phyloP scores from a whole-genome alignment of 176 grass and related monocot genomes.

The Elymus sibiricus region DNA sequence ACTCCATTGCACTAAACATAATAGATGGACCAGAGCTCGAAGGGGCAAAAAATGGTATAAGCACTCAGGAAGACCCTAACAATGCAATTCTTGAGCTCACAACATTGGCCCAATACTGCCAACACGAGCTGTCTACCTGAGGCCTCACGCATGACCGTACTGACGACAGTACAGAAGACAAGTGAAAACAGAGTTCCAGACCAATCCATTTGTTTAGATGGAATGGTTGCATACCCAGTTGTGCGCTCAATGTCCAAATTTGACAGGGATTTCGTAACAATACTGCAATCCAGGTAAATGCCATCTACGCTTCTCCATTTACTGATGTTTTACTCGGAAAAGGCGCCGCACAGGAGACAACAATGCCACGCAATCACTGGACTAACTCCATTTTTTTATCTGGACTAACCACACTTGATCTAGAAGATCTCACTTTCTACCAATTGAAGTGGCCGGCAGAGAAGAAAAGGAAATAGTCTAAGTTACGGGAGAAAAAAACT shows the following conservation, averaged over 20 bases:
- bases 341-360: not conserved
- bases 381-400: not conserved
- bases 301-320: not conserved
- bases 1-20: not conserved
- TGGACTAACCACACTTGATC: slow-evolving; percentile 6
- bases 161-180: not conserved
- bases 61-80: not conserved
- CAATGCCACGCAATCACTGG: not conserved
- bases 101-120: not conserved
- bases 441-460: slow-evolving; percentile 28
- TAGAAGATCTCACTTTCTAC: slow-evolving; percentile 8
- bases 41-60: not conserved
- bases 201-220: not conserved
- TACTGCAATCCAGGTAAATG: not conserved
- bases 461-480: not conserved
- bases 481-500: not conserved
- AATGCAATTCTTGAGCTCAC: not conserved
- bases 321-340: not conserved
- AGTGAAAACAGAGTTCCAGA: not conserved
- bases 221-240: not conserved
- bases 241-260: not conserved
- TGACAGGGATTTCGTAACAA: not conserved
- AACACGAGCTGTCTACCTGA: not conserved
- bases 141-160: not conserved
- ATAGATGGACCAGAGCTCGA: not conserved